Base-by-base conservation (phyloP, 148 eudicot genomes). In the Vaccinium darrowii region DNA sequence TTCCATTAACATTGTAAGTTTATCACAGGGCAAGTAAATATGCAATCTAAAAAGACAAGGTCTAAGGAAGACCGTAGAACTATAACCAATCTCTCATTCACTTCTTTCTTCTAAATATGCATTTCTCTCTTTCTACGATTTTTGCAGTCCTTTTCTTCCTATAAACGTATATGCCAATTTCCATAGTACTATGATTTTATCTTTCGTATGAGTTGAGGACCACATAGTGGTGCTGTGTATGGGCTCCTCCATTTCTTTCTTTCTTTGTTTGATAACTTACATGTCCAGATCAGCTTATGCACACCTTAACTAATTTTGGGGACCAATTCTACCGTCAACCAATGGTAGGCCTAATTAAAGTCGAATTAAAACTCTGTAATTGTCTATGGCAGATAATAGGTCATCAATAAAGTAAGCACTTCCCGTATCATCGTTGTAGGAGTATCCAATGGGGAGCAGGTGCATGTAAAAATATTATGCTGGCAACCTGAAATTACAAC, bases 1-100 rank as follows among this genome's bases (percentile, higher is more conserved):
- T 80, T 93, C 98, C 2, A 92, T 87, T 84, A 95, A 97, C 99
- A 98, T 96, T 85, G 83, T 1, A 65, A 39, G 60, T 56, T 74
- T 16, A 78, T 27, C 39, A 84, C 39, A 27, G 33, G 65, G 18
- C 67, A 36, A 83, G 76, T 72, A 16, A 78, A 76, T 69, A 12
- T 39, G 19, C 25, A 27, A 81, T 84, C 81, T 43, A 63, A 13
- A 53, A 4, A 21, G 39, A 5, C 82, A 49, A 51, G 15, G 69
- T 60, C 21, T 18, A 76, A 33, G 25, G 72, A 5, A 69, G 57
- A 11, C 33, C 33, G 0, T 30, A 30, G 33, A 30, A 30, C 33
- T 30, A 30, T 30, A 30, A 30, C 33, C 33, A 30, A 30, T 30
- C 33, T 1, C 33, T 30, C 33, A 30, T 30, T 30, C 33, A 63